phyloP scores from a whole-genome alignment of 78 protist species.

The Planoprotostelium fungivorum region DNA sequence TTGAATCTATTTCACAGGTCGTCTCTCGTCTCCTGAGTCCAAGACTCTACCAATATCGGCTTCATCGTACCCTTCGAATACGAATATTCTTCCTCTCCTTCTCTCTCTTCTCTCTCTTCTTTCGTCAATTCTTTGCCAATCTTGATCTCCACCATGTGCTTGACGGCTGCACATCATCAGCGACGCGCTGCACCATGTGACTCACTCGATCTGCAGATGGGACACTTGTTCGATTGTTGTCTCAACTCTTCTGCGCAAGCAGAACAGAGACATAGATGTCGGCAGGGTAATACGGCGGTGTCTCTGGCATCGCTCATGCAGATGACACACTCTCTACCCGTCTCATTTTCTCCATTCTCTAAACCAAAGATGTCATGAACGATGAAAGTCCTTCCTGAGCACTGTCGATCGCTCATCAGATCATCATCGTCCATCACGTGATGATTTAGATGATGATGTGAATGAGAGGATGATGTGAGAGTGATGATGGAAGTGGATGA shows the following conservation, averaged over 20 bases:
- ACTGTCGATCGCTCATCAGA: neutral
- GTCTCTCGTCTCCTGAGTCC: neutral
- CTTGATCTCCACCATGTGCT: neutral
- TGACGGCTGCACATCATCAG: neutral
- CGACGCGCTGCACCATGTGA: neutral
- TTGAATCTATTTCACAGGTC: neutral
- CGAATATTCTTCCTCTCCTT: neutral
- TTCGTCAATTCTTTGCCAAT: neutral
- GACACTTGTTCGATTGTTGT: slow-evolving; percentile 57
- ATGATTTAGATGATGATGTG: neutral
- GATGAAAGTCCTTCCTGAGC: slow-evolving; percentile 1
- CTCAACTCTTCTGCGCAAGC: slow-evolving; percentile 55
- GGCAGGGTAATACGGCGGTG: slow-evolving; percentile 80
- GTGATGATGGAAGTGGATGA: too few species aligned
- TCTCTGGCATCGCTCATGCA: slow-evolving; percentile 62
- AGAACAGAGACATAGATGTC: slow-evolving; percentile 79
- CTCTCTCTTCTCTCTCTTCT: neutral
- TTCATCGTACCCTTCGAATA: neutral
- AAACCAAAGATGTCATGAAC: slow-evolving; percentile 10
- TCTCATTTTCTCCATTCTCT: neutral
- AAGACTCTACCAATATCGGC: neutral
- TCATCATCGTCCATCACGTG: neutral
- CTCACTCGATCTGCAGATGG: slow-evolving; percentile 49
- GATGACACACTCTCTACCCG: slow-evolving; percentile 52
- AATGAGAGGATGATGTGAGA: too few species aligned